Conservation (phyloP, 768 basidiomycete species). For the Suillus subalutaceus region DNA sequence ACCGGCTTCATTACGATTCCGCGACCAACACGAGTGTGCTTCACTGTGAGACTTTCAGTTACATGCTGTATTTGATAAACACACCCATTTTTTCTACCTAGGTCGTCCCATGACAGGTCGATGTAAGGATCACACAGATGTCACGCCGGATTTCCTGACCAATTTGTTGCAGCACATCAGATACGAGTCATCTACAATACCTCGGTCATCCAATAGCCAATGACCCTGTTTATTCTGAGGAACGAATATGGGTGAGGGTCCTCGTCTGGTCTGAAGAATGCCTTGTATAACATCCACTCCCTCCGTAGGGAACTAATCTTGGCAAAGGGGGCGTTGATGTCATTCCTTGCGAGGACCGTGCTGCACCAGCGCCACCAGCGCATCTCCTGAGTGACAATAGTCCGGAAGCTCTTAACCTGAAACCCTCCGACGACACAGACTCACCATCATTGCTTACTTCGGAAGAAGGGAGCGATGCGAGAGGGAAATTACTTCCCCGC, state of each 20-base stretch:
- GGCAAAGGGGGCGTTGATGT: constrained; percentile 85
- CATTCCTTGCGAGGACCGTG: constrained; percentile 65
- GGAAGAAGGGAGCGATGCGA: constrained; percentile 10
- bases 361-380: constrained; percentile 59
- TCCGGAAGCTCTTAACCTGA: constrained; percentile 45
- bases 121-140: constrained; percentile 54
- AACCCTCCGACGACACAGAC: neutral
- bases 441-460: neutral
- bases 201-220: constrained; percentile 94
- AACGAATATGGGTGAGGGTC: constrained; percentile 69
- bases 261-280: neutral
- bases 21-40: constrained; percentile 85
- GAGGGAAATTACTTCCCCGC: constrained; percentile 63
- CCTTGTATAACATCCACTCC: neutral
- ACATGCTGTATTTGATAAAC: constrained; percentile 1
- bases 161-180: constrained; percentile 76
- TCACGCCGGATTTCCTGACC: neutral
- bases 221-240: constrained; percentile 89
- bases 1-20: constrained; percentile 76
- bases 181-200: constrained; percentile 96
- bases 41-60: constrained; percentile 55
- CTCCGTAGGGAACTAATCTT: constrained; percentile 61
- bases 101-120: constrained; percentile 90
- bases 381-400: constrained; percentile 40
- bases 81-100: constrained; percentile 30